Conservation (phyloP, 1,284 basidiomycete genomes). For the Sporisorium reilianum region DNA sequence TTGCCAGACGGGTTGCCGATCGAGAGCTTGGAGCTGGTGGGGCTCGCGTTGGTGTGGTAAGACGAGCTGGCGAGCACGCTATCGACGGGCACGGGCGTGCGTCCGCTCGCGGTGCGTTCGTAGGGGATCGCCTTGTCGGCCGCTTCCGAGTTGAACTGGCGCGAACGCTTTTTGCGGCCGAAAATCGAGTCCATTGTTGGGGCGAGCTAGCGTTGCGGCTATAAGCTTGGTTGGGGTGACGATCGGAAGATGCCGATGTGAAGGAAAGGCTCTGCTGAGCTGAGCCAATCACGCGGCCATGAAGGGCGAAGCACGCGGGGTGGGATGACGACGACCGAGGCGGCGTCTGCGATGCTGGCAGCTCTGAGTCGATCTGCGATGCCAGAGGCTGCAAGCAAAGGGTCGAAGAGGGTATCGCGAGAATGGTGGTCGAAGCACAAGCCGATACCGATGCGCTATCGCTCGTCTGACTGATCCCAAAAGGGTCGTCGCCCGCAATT, state of each 20-base stretch:
- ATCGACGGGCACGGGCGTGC: conserved; percentile 43
- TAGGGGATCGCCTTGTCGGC: conserved; percentile 57
- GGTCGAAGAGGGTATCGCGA: too few species aligned
- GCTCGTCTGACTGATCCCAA: too few species aligned
- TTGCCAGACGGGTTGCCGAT: conserved; percentile 49
- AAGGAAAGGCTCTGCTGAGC: conserved; percentile 10
- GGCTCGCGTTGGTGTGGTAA: conserved; percentile 16
- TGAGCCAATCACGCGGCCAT: conserved; percentile 13
- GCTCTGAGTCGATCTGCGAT: too few species aligned
- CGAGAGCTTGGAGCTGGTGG: conserved; percentile 35
- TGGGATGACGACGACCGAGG: too few species aligned
- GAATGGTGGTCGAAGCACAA: too few species aligned
- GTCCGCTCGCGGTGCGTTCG: conserved; percentile 46
- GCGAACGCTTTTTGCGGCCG: conserved; percentile 55
- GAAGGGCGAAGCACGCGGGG: neutral
- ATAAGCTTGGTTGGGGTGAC: neutral
- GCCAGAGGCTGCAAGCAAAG: too few species aligned
- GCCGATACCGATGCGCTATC: too few species aligned
- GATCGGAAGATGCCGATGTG: conserved; percentile 4
- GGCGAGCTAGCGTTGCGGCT: neutral
- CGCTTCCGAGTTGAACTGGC: conserved; percentile 50
- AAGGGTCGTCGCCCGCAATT: too few species aligned
- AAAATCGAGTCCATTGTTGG: conserved; percentile 54
- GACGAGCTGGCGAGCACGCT: conserved; percentile 22
- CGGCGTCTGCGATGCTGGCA: too few species aligned